Evolutionary conservation across 352 stramenopile genomes (phyloP).

Genomic region (Phytopythium boreale): DNA sequence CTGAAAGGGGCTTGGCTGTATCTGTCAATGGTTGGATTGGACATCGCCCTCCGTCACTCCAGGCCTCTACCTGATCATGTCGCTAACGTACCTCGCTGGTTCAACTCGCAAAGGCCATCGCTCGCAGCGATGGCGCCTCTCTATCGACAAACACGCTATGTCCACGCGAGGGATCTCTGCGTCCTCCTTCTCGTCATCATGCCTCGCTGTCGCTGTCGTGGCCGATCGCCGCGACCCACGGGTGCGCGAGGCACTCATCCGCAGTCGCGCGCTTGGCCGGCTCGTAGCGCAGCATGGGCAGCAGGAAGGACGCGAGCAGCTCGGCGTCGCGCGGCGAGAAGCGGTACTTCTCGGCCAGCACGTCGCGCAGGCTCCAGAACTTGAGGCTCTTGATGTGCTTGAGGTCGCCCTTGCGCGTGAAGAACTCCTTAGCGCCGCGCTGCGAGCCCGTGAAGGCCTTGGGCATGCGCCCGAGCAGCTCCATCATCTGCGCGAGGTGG

Average conservation of each 20-base stretch:
- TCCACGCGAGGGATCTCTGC: not conserved
- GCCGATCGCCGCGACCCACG: conserved; percentile 80
- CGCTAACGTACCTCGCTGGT: not conserved
- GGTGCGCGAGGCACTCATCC: conserved; percentile 91
- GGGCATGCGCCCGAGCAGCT: conserved; percentile 96
- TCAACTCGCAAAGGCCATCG: not conserved
- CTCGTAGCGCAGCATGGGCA: conserved; percentile 91
- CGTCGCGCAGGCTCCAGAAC: conserved; percentile 96
- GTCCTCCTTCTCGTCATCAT: not conserved
- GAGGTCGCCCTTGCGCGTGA: conserved; percentile 96
- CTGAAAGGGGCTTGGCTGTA: not conserved
- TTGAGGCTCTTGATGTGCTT: conserved; percentile 98
- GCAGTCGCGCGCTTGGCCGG: conserved; percentile 89
- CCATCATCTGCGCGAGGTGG: conserved; percentile 99
- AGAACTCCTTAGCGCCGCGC: conserved; percentile 94
- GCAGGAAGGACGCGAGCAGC: conserved; percentile 92
- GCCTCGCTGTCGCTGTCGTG: conserved; percentile 8
- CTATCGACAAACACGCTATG: not conserved
- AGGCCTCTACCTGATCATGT: not conserved
- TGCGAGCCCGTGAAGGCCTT: conserved; percentile 82
- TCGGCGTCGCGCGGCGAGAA: conserved; percentile 87
- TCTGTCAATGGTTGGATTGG: not conserved
- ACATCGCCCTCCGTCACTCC: not conserved
- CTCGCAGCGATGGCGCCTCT: not conserved
- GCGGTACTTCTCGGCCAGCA: conserved; percentile 97